Base-by-base conservation (phyloP, 2,329 filamentous ascomycete genomes). In the Ophiosphaerella herpotricha region DNA sequence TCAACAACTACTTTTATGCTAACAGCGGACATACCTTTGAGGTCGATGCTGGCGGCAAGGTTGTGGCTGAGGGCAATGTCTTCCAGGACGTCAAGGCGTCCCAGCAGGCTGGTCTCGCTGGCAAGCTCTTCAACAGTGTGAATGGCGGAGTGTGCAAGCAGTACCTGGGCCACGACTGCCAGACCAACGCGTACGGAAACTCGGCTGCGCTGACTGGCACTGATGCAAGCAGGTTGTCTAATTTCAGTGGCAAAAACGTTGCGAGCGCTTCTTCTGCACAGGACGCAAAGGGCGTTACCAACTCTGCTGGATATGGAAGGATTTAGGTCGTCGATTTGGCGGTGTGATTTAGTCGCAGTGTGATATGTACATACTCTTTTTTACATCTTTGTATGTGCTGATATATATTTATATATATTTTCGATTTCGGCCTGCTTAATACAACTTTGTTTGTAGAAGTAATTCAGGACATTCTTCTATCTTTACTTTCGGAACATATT, bases 1-100 rank as follows among this genome's bases (percentile, higher is more conserved):
- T 84, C 66, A 85, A 85, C 79, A 85, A 85, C 77, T 84, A 81
- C 78, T 85, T 77, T 74, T 76, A 82, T 65, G 75, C 78, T 62
- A 80, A 78, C 68, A 66, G 71, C 16, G 79, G 79, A 41, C 83
- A 85, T 70, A 80, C 82, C n/a, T 85, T 85, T 65, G 83, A 84
- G 55, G 67, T 66, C 46, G 71, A 66, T 53, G 52, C 63, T 40
- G 74, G 71, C 35, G 60, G 64, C 43, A 61, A 59, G 53, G 76
- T 82, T 37, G 73, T 85, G 18, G 79, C 78, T 2, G 82, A 85
- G 71, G 83, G 82, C 33, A 84, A 82, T 60, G 71, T 81, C 40
- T 85, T 84, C 75, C 77, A 83, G 68, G 80, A 82, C 58, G 77
- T 85, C 46, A 47, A 47, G 46, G 64, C 69, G 12, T 71, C 72